A percentile compares a stretch with the other conserved stretches of the same genome.
Evolutionary conservation across 805 yeast species (phyloP).

Genomic region (Cyberlindnera xylosilytica): DNA sequence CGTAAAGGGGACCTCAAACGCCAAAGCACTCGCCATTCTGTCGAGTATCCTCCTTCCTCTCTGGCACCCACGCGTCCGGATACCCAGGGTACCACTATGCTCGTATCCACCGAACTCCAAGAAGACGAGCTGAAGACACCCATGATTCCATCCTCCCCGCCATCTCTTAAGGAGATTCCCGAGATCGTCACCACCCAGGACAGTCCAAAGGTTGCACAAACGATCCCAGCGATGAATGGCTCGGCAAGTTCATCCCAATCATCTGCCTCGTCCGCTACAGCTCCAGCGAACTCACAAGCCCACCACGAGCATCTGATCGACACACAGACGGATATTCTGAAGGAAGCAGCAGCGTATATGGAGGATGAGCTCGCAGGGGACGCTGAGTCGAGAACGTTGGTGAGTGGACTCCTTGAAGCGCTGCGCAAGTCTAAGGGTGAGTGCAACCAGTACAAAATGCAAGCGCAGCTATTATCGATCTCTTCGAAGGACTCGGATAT

Average conservation of each 20-base stretch:
- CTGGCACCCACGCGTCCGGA: neutral
- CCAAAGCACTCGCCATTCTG: too few species aligned
- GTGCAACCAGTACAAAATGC: conserved; percentile 34
- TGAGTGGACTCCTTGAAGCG: conserved; percentile 21
- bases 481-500: conserved; percentile 42
- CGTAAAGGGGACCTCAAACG: too few species aligned
- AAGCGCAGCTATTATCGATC: conserved; percentile 38
- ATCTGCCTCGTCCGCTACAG: neutral
- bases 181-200: neutral
- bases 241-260: conserved; percentile 14
- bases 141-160: neutral
- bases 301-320: too few species aligned
- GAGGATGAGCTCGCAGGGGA: neutral
- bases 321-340: neutral
- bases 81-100: neutral
- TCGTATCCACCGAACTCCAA: neutral
- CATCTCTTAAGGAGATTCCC: neutral
- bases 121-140: neutral
- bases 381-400: conserved; percentile 10
- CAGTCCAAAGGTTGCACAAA: conserved; percentile 10
- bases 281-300: neutral
- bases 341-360: neutral
- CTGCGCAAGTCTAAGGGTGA: conserved; percentile 28
- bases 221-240: neutral
- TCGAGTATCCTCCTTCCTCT: too few species aligned